Percentiles rank a stretch among this genome's conserved stretches.
These are phyloP conservation scores for Annona cherimola DNA, from an alignment of 164 flowering plant species.

Conservation along the genomic window DNA sequence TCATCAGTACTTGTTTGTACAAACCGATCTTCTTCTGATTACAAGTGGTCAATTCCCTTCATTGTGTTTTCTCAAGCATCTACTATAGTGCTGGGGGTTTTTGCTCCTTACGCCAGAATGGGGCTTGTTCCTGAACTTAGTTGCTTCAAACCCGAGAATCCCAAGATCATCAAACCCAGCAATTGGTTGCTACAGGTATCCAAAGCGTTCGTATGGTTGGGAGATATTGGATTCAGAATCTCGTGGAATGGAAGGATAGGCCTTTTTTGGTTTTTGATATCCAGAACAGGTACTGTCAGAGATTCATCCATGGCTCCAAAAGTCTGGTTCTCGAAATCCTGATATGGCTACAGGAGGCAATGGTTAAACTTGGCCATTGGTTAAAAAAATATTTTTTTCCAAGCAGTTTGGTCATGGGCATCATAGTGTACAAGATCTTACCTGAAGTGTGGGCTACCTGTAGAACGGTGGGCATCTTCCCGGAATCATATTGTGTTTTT, in stretches of 20 bases:
- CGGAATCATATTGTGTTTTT: too few species aligned
- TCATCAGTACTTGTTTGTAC: slow-evolving; percentile 22
- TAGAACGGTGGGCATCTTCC: too few species aligned
- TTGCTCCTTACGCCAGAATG: slow-evolving; percentile 7
- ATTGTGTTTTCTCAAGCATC: slow-evolving; percentile 2
- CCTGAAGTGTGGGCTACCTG: too few species aligned
- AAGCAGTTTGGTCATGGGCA: too few species aligned
- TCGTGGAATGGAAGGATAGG: slow-evolving; percentile 14
- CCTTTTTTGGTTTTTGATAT: neutral
- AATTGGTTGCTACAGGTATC: neutral
- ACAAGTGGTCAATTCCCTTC: slow-evolving; percentile 38
- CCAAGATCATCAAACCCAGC: neutral
- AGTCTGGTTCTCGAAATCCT: slow-evolving; percentile 3
- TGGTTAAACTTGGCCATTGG: too few species aligned
- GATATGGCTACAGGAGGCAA: too few species aligned
- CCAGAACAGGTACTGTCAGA: neutral
- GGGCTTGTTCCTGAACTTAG: too few species aligned
- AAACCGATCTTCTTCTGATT: slow-evolving; percentile 50
- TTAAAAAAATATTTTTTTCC: too few species aligned
- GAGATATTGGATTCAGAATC: slow-evolving; percentile 30
- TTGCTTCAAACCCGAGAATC: too few species aligned
- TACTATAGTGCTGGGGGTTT: neutral
- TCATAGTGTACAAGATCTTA: too few species aligned
- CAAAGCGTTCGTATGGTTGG: slow-evolving; percentile 23
- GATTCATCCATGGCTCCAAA: neutral